These are phyloP conservation scores for Fusarium graminum DNA, from an alignment of 2,329 filamentous ascomycete species.

Conservation along the genomic window DNA sequence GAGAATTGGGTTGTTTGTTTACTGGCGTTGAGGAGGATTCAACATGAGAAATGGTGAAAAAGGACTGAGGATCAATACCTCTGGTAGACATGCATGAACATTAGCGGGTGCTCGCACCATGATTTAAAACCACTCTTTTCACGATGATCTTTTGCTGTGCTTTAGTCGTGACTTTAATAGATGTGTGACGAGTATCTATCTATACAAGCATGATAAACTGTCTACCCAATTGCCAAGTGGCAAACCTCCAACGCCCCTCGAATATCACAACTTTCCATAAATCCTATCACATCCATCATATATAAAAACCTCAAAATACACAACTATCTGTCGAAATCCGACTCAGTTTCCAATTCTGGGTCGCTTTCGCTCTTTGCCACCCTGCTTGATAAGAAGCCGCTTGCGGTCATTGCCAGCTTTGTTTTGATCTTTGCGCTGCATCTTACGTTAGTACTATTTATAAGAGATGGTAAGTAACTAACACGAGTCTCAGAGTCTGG, in stretches of 20 bases:
- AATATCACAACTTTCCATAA: neutral
- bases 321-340: neutral
- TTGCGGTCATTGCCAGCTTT: slow-evolving; percentile 46
- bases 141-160: neutral
- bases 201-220: neutral
- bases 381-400: slow-evolving; percentile 27
- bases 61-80: slow-evolving; percentile 18
- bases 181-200: neutral
- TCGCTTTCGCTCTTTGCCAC: slow-evolving; percentile 26
- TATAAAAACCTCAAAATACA: slow-evolving; percentile 1
- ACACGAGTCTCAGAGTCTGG: slow-evolving; percentile 41
- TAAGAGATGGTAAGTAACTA: neutral
- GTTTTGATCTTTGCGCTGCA: slow-evolving; percentile 43
- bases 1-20: slow-evolving; percentile 7
- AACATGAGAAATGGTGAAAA: slow-evolving; percentile 24
- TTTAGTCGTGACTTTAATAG: neutral
- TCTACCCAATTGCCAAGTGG: neutral
- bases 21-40: slow-evolving; percentile 31
- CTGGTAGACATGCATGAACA: slow-evolving; percentile 20
- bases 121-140: slow-evolving; percentile 23
- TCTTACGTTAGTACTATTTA: neutral
- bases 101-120: slow-evolving; percentile 36
- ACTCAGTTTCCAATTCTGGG: neutral
- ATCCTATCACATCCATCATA: neutral
- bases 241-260: neutral